Conservation (phyloP, 2,329 filamentous ascomycete genomes). For the Trichoderma lentiforme region DNA sequence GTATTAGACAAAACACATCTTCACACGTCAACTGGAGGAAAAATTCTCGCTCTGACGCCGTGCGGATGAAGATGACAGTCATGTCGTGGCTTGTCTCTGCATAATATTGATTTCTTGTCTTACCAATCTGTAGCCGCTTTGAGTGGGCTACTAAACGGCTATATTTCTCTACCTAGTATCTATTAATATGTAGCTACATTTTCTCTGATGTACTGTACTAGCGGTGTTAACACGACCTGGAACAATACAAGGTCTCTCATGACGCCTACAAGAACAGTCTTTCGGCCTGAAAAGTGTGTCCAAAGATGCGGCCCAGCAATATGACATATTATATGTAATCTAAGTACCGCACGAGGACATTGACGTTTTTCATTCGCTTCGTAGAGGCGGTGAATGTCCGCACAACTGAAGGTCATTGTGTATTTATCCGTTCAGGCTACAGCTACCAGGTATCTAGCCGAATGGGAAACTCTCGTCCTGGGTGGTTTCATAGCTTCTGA, state of each 20-base stretch:
- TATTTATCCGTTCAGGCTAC: background rate
- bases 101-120: background rate
- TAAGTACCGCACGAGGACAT: background rate
- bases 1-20: background rate
- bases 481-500: slow-evolving; percentile 12
- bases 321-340: background rate
- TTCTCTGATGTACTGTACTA: no score
- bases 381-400: background rate
- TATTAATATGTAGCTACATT: no score
- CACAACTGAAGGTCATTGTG: background rate
- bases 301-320: background rate
- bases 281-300: background rate
- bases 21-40: background rate
- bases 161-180: no score
- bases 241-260: background rate
- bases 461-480: background rate
- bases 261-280: background rate
- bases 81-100: background rate
- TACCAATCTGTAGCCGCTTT: background rate
- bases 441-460: background rate
- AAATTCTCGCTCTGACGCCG: background rate
- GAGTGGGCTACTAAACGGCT: background rate
- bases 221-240: no score
- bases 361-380: background rate
- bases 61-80: background rate